Evolutionary conservation across 2,329 filamentous ascomycete genomes (phyloP), one percentile per base, ranked within the genome.

Genomic region (Colletotrichum scovillei): DNA sequence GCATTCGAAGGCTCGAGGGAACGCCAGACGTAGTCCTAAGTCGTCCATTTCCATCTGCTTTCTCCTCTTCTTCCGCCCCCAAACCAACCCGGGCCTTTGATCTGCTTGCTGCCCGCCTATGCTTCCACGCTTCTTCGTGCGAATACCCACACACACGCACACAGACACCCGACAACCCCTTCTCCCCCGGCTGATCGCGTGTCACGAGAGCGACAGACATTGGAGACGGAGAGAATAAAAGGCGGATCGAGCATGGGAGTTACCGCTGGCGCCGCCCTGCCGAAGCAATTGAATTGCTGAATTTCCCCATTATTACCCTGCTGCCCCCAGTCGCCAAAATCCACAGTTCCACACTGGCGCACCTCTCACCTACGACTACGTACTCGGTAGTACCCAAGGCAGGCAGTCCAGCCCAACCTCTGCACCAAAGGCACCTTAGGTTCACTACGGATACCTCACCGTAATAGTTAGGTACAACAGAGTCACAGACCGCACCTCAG

Each of bases 161-260:
- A 42, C 38, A 42, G 38, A 42, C 38, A 19, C 38, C 14, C 38
- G 38, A 42, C 38, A 42, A 42, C 42, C 57, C 57, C 32, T 26
- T 22, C 55, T 57, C 24, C 49, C 65, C 68, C 42, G 42, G 60
- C 46, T 66, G 67, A 71, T 73, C 71, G 71, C 60, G 53, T 73
- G 70, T 73, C 67, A 71, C 66, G 55, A 65, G 67, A 70, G 53
- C 55, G 32, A 65, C 49, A 55, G 49, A 62, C 53, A 60, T 67
- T 55, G 56, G 38, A 32, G n/a, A 42, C 14, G 28, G 22, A 28
- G 16, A 55, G 26, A 70, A 67, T 49, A 65, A 60, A 14, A 63
- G 38, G 42, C 55, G 7, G n/a, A 38, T 67, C 35, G 32, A 16
- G 53, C 62, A 38, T 70, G 55, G 32, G 68, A 60, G 59, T n/a